Percentiles rank a stretch among this genome's conserved stretches.
These are phyloP conservation scores for Coprinopsis marcescibilis DNA, from an alignment of 768 basidiomycete genomes.

Conservation along the genomic window DNA sequence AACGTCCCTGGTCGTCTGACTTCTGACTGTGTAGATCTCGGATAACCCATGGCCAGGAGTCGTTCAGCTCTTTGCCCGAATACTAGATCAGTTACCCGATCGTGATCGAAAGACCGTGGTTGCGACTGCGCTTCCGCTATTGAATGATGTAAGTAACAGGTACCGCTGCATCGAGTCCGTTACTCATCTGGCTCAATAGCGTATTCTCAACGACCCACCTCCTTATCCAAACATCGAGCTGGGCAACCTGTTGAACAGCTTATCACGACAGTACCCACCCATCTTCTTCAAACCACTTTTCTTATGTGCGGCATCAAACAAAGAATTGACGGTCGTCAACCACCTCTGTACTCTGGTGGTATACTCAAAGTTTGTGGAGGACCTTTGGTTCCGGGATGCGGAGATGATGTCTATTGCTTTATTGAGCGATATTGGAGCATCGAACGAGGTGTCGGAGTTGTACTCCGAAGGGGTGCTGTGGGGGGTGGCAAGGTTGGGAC, in stretches of 20 bases:
- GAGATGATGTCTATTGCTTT: conserved; percentile 74
- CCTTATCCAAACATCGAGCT: conserved; percentile 40
- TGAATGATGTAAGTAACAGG: conserved; percentile 42
- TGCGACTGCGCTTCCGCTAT: conserved; percentile 33
- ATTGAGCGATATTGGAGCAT: conserved; percentile 41
- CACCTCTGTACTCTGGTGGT: conserved; percentile 51
- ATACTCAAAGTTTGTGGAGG: conserved; percentile 48
- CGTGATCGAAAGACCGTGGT: conserved; percentile 39
- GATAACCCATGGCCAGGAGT: neutral
- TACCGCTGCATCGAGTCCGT: neutral
- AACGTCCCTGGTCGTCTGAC: neutral
- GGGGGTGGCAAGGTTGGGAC: conserved; percentile 54
- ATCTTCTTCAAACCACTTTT: conserved; percentile 72
- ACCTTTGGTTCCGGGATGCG: conserved; percentile 62
- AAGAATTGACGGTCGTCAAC: conserved; percentile 52
- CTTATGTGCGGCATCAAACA: conserved; percentile 57
- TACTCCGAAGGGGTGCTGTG: conserved; percentile 20
- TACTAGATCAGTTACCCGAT: conserved; percentile 43
- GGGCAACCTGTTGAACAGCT: conserved; percentile 42
- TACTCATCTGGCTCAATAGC: conserved; percentile 28
- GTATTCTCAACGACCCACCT: conserved; percentile 49
- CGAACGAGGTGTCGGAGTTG: neutral
- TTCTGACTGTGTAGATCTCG: neutral
- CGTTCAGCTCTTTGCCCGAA: conserved; percentile 23
- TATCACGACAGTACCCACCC: conserved; percentile 51